Base-by-base conservation (phyloP, 2,329 filamentous ascomycete species). In the Nothomitra cinnamomea region DNA sequence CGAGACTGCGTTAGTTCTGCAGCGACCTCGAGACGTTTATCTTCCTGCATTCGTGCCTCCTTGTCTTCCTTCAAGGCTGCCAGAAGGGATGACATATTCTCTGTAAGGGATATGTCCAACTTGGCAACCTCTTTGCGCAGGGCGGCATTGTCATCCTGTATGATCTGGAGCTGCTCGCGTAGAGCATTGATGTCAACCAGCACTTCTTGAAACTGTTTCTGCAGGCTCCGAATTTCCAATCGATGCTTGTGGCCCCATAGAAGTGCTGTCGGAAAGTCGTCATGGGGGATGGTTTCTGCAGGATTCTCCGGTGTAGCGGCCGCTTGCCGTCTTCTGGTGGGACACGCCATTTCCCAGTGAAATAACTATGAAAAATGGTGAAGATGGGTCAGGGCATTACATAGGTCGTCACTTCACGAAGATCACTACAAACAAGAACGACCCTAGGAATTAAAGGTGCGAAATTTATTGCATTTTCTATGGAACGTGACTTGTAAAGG, bases 381-480 rank as follows among this genome's bases (percentile, higher is more conserved):
- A 4, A 32, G 10, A 10, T 5, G 4, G 28, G 5, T 32, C 10
- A 32, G 38, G 38, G 38, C 15, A 13, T 5, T n/a, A 41, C 5
- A 41, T 5, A 41, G 13, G 15, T 4, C 38, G 15, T 13, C 38
- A 3, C 2, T 15, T 49, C 32, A 35, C n/a, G 45, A 21, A 19
- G n/a, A 28, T 15, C n/a, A 32, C 28, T 24, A 35, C 25, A 35
- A 24, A 5, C 10, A 10, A 32, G 28, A 32, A 32, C 4, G 28
- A 5, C 10, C 10, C 28, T 32, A 32, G 28, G 10, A 32, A 49
- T 49, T 49, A 35, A 35, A 35, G 45, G 24, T 17, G 10, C 15
- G 25, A 22, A 32, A 32, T 49, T 49, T 49, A 49, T 49, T 35
- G 45, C 24, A 49, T 49, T 35, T 24, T 49, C 45, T 49, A 49